phyloP scores from a whole-genome alignment of 768 basidiomycete genomes.

The Tubosaeta sp. region DNA sequence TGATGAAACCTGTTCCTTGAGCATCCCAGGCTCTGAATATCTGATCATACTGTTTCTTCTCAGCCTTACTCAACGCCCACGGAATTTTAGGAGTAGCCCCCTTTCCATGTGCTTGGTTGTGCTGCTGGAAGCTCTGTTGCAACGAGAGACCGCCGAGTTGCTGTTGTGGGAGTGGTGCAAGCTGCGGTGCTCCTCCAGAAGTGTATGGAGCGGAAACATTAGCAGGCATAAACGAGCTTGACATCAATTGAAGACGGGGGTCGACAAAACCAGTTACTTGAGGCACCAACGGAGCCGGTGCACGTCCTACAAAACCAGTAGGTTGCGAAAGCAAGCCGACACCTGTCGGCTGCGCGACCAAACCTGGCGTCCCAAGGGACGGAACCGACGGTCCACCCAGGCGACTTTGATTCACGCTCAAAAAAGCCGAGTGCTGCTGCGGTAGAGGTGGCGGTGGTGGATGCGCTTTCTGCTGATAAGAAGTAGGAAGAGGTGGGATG shows the following conservation, averaged over 20 bases:
- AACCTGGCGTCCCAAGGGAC: conserved; percentile 9
- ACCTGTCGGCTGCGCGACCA: conserved; percentile 22
- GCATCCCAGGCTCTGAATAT: conserved; percentile 98
- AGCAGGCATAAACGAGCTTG: conserved; percentile 86
- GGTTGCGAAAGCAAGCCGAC: conserved; percentile 25
- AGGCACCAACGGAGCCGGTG: conserved; percentile 50
- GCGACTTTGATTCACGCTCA: conserved; percentile 51
- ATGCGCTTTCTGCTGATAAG: conserved; percentile 52
- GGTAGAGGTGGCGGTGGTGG: conserved; percentile 33
- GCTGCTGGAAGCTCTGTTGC: conserved; percentile 84
- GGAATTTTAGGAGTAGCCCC: conserved; percentile 64
- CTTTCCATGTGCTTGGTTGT: conserved; percentile 72
- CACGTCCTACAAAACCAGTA: conserved; percentile 47
- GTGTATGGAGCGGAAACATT: conserved; percentile 58
- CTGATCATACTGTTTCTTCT: conserved; percentile 95
- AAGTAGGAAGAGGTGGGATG: conserved; percentile 58
- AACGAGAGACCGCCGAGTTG: conserved; percentile 52
- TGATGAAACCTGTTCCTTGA: conserved; percentile 77
- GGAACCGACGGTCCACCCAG: conserved; percentile 30
- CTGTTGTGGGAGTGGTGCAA: conserved; percentile 52
- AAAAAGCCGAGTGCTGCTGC: conserved; percentile 45
- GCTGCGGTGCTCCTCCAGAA: conserved; percentile 59
- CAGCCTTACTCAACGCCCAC: conserved; percentile 82
- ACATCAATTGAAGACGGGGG: conserved; percentile 84
- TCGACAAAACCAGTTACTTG: conserved; percentile 81